phyloP scores from a whole-genome alignment of 78 protist species.

The Dictyostelium firmibasis region DNA sequence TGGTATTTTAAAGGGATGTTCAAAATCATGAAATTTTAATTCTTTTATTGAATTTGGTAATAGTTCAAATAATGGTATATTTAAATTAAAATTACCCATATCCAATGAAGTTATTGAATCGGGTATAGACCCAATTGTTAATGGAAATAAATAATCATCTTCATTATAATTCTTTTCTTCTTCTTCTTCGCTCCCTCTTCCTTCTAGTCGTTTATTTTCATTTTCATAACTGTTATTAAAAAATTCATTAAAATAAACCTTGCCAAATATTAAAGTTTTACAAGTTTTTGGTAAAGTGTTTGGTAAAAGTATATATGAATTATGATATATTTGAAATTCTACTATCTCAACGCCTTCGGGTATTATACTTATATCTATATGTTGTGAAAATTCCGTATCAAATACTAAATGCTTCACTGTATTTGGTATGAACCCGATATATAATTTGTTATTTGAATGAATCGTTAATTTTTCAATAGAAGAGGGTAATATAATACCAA shows the following conservation, averaged over 20 bases:
- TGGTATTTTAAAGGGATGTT: not conserved
- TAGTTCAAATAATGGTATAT: not conserved
- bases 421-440: not conserved
- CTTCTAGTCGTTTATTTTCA: not conserved
- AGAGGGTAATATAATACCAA: not conserved
- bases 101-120: not conserved
- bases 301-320: not conserved
- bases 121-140: not conserved
- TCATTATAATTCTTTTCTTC: not conserved
- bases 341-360: not conserved
- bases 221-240: not conserved
- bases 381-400: not conserved
- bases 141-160: not conserved
- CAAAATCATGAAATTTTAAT: not conserved
- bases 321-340: not conserved
- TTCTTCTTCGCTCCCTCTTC: not conserved
- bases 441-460: not conserved
- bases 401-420: not conserved
- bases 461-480: not conserved
- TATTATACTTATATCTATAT: not conserved
- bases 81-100: not conserved
- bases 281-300: not conserved
- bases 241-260: not conserved
- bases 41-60: not conserved
- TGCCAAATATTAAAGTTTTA: not conserved